These are phyloP conservation scores for Dactylellina cionopaga DNA, from an alignment of 2,329 filamentous ascomycete species.

Conservation along the genomic window DNA sequence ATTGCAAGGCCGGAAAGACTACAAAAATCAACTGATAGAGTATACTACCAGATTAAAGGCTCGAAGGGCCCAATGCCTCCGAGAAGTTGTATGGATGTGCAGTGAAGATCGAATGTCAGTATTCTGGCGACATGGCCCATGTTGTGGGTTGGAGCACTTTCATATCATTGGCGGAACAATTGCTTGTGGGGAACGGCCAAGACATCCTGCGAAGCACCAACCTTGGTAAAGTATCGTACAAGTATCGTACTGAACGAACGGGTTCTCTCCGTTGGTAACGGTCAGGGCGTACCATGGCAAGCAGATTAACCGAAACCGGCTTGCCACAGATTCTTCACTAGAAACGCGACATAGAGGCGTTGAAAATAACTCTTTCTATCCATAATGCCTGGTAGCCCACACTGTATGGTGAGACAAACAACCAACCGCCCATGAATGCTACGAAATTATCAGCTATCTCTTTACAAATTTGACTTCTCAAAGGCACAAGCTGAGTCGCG, in stretches of 20 bases:
- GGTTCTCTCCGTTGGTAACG: slow-evolving; percentile 25
- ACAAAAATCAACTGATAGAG: slow-evolving; percentile 19
- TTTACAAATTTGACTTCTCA: background rate
- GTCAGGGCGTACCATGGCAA: slow-evolving; percentile 36
- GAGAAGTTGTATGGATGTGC: slow-evolving; percentile 30
- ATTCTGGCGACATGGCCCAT: slow-evolving; percentile 17
- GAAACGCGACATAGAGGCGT: background rate
- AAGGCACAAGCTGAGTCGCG: background rate
- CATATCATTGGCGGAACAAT: slow-evolving; percentile 52
- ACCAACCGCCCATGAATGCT: too few species aligned
- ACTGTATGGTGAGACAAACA: too few species aligned
- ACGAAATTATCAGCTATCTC: background rate
- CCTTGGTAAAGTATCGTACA: slow-evolving; percentile 12
- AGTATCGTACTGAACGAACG: background rate
- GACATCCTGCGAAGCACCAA: slow-evolving; percentile 5
- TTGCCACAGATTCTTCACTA: slow-evolving; percentile 10
- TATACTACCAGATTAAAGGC: slow-evolving; percentile 19
- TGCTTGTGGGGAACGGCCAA: slow-evolving; percentile 41
- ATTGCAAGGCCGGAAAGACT: slow-evolving; percentile 12
- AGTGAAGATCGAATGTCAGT: slow-evolving; percentile 32
- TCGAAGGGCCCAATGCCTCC: slow-evolving; percentile 49
- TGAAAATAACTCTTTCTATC: background rate
- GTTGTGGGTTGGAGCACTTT: slow-evolving; percentile 14
- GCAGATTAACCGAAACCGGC: slow-evolving; percentile 44
- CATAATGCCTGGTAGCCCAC: too few species aligned